phyloP scores from a whole-genome alignment of 495 filamentous ascomycete species.

The Pseudoneurospora amorphoporcata region DNA sequence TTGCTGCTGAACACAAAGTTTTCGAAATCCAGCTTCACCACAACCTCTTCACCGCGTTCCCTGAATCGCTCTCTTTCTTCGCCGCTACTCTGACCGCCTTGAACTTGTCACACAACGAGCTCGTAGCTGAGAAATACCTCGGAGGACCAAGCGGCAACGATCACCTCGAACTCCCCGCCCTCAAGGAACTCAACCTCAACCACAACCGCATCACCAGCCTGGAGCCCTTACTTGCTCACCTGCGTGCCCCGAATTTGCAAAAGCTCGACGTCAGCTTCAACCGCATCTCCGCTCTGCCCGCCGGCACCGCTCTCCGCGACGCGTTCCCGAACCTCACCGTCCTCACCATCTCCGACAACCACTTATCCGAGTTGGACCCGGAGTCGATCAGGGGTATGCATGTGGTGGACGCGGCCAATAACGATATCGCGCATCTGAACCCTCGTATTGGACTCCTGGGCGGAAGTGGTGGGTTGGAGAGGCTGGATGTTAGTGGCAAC shows the following conservation, averaged over 20 bases:
- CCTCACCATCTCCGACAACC: slow-evolving; percentile 67
- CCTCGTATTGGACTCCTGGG: slow-evolving; percentile 66
- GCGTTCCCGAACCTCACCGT: slow-evolving; percentile 56
- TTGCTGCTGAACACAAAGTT: slow-evolving; percentile 37
- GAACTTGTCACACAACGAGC: slow-evolving; percentile 70
- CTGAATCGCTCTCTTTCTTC: slow-evolving; percentile 56
- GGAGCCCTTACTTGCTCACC: slow-evolving; percentile 46
- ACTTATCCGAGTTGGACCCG: slow-evolving; percentile 57
- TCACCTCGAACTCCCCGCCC: slow-evolving; percentile 54
- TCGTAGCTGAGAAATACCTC: slow-evolving; percentile 50
- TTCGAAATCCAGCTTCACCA: slow-evolving; percentile 57
- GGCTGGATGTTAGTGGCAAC: slow-evolving; percentile 64
- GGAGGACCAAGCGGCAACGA: slow-evolving; percentile 27
- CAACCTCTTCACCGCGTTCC: slow-evolving; percentile 63
- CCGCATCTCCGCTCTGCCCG: slow-evolving; percentile 56
- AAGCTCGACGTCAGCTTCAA: slow-evolving; percentile 75
- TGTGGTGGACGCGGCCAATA: slow-evolving; percentile 68
- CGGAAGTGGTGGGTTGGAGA: slow-evolving; percentile 43
- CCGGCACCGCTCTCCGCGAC: slow-evolving; percentile 35
- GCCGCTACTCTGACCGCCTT: slow-evolving; percentile 59
- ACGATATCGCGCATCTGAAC: slow-evolving; percentile 68
- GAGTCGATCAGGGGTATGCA: slow-evolving; percentile 65
- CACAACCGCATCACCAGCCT: slow-evolving; percentile 59
- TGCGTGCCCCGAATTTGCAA: slow-evolving; percentile 60
- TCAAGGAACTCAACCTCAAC: slow-evolving; percentile 64